These are phyloP conservation scores for Senna siamea DNA, from an alignment of 306 rosid genomes.

Conservation along the genomic window DNA sequence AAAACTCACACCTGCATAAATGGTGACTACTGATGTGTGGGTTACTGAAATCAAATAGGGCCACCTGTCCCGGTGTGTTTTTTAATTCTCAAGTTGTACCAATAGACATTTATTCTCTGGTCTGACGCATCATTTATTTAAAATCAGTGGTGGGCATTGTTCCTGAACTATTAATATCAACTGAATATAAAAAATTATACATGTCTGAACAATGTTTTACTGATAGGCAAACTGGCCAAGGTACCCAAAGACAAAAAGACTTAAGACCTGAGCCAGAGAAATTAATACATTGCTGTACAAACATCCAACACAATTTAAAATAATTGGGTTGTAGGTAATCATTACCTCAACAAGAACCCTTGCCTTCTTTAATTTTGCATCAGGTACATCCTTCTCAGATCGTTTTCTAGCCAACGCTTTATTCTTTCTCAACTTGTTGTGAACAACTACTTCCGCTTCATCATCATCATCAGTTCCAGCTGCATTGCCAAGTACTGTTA, in stretches of 20 bases:
- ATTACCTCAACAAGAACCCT: constrained; percentile 89
- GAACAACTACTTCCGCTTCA: constrained; percentile 51
- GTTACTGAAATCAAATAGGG: neutral
- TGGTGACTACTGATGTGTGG: neutral
- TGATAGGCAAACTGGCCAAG: neutral
- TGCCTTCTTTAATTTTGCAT: constrained; percentile 62
- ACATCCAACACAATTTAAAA: constrained; percentile 24
- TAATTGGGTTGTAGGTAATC: constrained; percentile 18
- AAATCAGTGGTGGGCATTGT: neutral
- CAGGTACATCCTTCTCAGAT: constrained; percentile 55
- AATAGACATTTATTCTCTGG: neutral
- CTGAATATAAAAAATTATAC: too few relatives aligned
- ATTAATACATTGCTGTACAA: constrained; percentile 13
- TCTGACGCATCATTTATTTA: constrained; percentile 11
- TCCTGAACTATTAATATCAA: constrained; percentile 5
- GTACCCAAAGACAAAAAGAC: neutral
- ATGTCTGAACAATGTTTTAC: neutral
- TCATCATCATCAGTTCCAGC: constrained; percentile 67
- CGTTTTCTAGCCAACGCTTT: constrained; percentile 45
- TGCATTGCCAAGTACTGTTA: constrained; percentile 43
- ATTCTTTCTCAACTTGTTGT: constrained; percentile 52
- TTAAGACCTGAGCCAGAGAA: neutral
- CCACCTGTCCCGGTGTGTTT: neutral
- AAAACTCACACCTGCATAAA: neutral
- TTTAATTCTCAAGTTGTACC: neutral